Conservation (phyloP, 2,329 filamentous ascomycete genomes). For the Colletotrichum tanaceti region DNA sequence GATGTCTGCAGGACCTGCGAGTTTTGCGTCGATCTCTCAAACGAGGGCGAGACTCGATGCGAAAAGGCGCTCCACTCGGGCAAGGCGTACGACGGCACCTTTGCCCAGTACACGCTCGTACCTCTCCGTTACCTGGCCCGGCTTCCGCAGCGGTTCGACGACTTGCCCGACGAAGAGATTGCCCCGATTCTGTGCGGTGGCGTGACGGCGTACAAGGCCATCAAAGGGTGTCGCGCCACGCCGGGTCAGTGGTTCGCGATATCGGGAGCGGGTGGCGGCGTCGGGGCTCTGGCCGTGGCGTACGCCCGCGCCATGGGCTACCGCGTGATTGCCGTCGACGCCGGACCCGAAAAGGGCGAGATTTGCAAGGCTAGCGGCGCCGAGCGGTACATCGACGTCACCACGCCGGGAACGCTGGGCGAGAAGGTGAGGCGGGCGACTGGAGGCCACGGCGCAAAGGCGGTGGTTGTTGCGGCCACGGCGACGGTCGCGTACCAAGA, state of each 20-base stretch:
- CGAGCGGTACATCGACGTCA: constrained; percentile 53
- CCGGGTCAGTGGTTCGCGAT: constrained; percentile 54
- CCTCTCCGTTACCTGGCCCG: constrained; percentile 50
- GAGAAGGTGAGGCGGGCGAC: constrained; percentile 46
- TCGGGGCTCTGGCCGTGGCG: constrained; percentile 53
- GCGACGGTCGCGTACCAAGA: constrained; percentile 49
- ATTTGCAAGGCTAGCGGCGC: constrained; percentile 50
- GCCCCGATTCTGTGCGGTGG: constrained; percentile 58
- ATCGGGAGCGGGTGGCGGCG: constrained; percentile 54
- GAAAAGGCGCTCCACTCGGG: constrained; percentile 50
- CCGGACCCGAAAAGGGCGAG: constrained; percentile 47
- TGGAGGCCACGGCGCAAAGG: constrained; percentile 43
- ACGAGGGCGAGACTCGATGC: constrained; percentile 53
- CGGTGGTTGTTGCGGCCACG: constrained; percentile 49
- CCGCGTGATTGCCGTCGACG: constrained; percentile 54
- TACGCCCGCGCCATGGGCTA: constrained; percentile 57
- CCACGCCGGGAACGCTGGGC: constrained; percentile 40
- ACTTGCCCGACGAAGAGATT: constrained; percentile 49
- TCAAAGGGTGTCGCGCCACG: constrained; percentile 48
- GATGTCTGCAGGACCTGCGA: constrained; percentile 52
- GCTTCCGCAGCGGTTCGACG: constrained; percentile 47
- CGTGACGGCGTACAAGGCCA: constrained; percentile 56
- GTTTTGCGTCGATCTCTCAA: constrained; percentile 45
- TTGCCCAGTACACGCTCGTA: constrained; percentile 53
- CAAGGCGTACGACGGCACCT: constrained; percentile 51